Base-by-base conservation (phyloP, 2,329 filamentous ascomycete species). In the Fusarium sp. region DNA sequence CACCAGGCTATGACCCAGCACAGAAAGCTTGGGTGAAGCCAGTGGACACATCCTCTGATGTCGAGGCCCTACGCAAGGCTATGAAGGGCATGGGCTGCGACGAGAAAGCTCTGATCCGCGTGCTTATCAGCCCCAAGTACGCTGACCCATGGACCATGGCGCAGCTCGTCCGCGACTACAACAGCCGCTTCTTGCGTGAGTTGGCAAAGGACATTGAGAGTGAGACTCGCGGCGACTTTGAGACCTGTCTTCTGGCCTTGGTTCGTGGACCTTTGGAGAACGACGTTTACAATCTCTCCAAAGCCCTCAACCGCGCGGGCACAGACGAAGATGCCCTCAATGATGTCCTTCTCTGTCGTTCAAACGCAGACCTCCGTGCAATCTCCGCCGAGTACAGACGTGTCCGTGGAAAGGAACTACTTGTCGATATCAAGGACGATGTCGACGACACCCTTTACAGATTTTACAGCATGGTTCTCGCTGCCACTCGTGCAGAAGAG, bases 11-110 rank as follows among this genome's bases (percentile, higher is more conserved):
- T 6, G 76, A 77, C n/a, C 34, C 46, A 1, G 58, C 68, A 1
- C 75, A 77, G 30, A 76, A 70, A 23, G 53, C 67, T 2, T 72
- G 40, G 48, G 51, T 59, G 1, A 65, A 67, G 4, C 73, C 62
- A n/a, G 69, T 77, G 12, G 71, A 79, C 30, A 78, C 76, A 6
- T 19, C 62, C 3, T 28, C 65, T 17, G 77, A 78, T 7, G 70
- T 70, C 1, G 74, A 78, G 58, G 43, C 60, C 2, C 50, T 79
- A 2, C 70, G 75, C 44, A 75, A 77, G 21, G 76, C 77, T 2
- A 78, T 79, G 77, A 76, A 77, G 58, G 76, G 75, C 9, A 75
- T 76, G 66, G 77, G 76, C 2, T 78, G 77, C 34, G 74, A 78
- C 20, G 74, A 79, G 50, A 53, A 64, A 3, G 67, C 74, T 0